A percentile compares a stretch with the other conserved stretches of the same genome.
These are phyloP conservation scores for Nannizzia gypsea DNA, from an alignment of 2,329 filamentous ascomycete genomes.

Conservation along the genomic window DNA sequence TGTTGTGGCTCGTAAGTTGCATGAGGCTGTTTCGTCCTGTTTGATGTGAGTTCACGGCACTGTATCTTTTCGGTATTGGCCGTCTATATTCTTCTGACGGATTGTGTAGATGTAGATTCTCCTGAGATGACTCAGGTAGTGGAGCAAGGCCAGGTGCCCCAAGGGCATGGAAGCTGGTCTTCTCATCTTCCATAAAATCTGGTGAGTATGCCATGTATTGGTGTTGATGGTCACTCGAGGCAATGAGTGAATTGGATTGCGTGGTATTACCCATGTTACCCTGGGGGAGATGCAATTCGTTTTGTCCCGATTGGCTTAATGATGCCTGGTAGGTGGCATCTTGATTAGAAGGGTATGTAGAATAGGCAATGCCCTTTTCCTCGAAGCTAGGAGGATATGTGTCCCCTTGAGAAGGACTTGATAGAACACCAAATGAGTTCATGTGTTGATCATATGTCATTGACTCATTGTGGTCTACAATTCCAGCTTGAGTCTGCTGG, in stretches of 20 bases:
- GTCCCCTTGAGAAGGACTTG: not conserved
- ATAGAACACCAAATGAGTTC: not conserved
- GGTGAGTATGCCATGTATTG: not conserved
- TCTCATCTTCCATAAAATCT: not conserved
- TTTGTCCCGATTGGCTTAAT: not conserved
- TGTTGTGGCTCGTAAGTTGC: not conserved
- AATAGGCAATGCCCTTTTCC: not conserved
- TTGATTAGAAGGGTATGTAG: constrained; percentile 2
- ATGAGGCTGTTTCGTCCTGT: not conserved
- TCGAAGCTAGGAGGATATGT: not conserved
- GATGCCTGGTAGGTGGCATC: not conserved
- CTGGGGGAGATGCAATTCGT: not conserved
- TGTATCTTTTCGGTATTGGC: not conserved
- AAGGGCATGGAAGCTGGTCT: not conserved
- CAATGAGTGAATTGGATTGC: not conserved
- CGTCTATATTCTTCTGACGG: not conserved
- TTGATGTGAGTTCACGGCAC: not conserved
- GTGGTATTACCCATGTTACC: not conserved
- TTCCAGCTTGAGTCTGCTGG: constrained; percentile 5
- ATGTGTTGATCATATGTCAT: not conserved
- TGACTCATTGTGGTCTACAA: constrained; percentile 1
- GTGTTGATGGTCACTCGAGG: not conserved
- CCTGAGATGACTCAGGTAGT: not conserved
- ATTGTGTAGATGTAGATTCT: constrained; percentile 1
- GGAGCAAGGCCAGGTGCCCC: not conserved